Evolutionary conservation across 352 stramenopile genomes (phyloP).

Genomic region (Phytopythium boreale): DNA sequence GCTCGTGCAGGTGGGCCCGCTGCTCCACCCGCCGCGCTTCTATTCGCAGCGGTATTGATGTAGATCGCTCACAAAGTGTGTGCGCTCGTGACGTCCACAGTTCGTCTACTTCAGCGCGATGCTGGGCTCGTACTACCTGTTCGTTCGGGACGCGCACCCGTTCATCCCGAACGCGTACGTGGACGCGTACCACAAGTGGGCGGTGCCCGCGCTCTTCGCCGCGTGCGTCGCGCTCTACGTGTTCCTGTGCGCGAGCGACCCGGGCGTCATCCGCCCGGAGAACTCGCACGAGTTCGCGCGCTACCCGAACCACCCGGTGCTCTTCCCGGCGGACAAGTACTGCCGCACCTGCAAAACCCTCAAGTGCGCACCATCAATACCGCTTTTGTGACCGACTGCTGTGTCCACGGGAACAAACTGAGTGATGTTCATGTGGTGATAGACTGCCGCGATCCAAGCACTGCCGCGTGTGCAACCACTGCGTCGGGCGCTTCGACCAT

Average conservation of each 20-base stretch:
- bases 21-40: not conserved
- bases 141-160: conserved; percentile 60
- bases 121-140: conserved; percentile 60
- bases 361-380: conserved; percentile 44
- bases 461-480: conserved; percentile 87
- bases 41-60: not conserved
- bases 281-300: conserved; percentile 50
- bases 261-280: conserved; percentile 61
- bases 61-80: not conserved
- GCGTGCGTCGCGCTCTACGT: conserved; percentile 59
- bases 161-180: conserved; percentile 66
- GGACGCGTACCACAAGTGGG: conserved; percentile 59
- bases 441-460: conserved; percentile 88
- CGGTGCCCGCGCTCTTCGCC: conserved; percentile 50
- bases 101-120: conserved; percentile 81
- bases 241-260: conserved; percentile 64
- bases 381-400: too few relatives aligned
- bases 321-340: conserved; percentile 78
- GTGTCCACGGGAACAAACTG: not conserved
- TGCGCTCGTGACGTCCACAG: conserved; percentile 16
- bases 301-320: conserved; percentile 76
- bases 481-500: conserved; percentile 87
- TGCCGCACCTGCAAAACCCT: conserved; percentile 86
- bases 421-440: not conserved
- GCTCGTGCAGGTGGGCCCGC: conserved; percentile 46